Conservation (phyloP, 306 rosid species). For the Boehmeria nivea region DNA sequence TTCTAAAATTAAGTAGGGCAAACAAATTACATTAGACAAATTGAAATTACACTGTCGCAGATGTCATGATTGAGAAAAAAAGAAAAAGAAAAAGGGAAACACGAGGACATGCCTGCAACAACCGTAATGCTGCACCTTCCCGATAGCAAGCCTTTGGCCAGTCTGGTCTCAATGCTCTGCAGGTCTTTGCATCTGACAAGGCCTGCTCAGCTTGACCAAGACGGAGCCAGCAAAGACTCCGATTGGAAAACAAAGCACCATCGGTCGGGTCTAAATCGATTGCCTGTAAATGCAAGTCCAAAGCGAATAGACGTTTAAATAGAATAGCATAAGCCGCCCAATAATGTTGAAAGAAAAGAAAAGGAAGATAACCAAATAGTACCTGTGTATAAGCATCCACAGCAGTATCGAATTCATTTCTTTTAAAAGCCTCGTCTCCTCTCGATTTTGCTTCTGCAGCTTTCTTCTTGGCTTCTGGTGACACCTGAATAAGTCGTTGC, state of each 20-base stretch:
- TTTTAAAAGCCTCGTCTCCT: conserved; percentile 80
- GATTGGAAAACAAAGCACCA: conserved; percentile 64
- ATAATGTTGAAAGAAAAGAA: too few relatives aligned
- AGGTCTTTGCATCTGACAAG: conserved; percentile 82
- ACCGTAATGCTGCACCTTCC: conserved; percentile 90
- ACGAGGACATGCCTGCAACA: conserved; percentile 64
- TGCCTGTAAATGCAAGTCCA: conserved; percentile 52
- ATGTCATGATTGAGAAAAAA: background rate
- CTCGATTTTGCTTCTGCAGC: conserved; percentile 91
- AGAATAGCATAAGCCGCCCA: background rate
- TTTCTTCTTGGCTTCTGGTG: conserved; percentile 73
- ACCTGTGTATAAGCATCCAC: conserved; percentile 79
- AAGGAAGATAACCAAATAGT: too few relatives aligned
- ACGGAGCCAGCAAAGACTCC: conserved; percentile 88
- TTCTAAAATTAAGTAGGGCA: conserved; percentile 46
- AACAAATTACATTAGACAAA: conserved; percentile 13
- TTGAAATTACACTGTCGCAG: background rate
- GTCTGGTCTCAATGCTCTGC: conserved; percentile 75
- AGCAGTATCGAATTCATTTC: conserved; percentile 54
- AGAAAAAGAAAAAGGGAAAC: conserved; percentile 5
- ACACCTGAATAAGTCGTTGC: conserved; percentile 42
- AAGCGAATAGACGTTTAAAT: background rate
- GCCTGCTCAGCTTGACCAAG: conserved; percentile 87
- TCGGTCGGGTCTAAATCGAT: conserved; percentile 69
- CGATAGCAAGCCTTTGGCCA: conserved; percentile 97